These are phyloP conservation scores for Hygrophoropsis aurantiaca DNA, from an alignment of 768 basidiomycete genomes.

Conservation along the genomic window DNA sequence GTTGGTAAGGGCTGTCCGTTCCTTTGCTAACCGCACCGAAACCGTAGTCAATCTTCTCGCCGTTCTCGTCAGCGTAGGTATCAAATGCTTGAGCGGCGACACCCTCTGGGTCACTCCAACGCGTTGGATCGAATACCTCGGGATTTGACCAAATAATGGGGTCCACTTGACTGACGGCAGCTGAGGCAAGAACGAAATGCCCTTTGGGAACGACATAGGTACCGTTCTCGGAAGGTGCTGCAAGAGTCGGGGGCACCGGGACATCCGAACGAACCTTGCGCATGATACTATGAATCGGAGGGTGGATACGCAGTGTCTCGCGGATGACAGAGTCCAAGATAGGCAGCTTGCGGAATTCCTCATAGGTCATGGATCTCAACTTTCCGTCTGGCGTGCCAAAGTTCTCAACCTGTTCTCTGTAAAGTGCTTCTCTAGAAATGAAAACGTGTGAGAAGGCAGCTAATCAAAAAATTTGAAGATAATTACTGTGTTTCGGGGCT, in stretches of 20 bases:
- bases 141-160: constrained; percentile 78
- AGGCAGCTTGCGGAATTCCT: constrained; percentile 81
- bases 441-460: neutral
- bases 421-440: constrained; percentile 67
- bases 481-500: constrained; percentile 74
- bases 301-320: constrained; percentile 90
- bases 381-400: constrained; percentile 81
- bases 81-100: constrained; percentile 77
- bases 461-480: neutral
- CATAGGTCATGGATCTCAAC: constrained; percentile 79
- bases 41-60: constrained; percentile 95
- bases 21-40: constrained; percentile 96
- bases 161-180: constrained; percentile 87
- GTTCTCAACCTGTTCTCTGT: constrained; percentile 83
- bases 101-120: constrained; percentile 87
- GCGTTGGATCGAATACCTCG: constrained; percentile 68
- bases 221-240: constrained; percentile 71
- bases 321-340: constrained; percentile 88
- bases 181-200: constrained; percentile 85
- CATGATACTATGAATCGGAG: constrained; percentile 95
- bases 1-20: constrained; percentile 94
- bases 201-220: constrained; percentile 89
- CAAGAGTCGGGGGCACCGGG: constrained; percentile 75
- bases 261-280: constrained; percentile 89
- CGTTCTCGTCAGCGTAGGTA: constrained; percentile 68